These are phyloP conservation scores for Thermothielavioides terrestris DNA, from an alignment of 495 filamentous ascomycete species.

Conservation along the genomic window DNA sequence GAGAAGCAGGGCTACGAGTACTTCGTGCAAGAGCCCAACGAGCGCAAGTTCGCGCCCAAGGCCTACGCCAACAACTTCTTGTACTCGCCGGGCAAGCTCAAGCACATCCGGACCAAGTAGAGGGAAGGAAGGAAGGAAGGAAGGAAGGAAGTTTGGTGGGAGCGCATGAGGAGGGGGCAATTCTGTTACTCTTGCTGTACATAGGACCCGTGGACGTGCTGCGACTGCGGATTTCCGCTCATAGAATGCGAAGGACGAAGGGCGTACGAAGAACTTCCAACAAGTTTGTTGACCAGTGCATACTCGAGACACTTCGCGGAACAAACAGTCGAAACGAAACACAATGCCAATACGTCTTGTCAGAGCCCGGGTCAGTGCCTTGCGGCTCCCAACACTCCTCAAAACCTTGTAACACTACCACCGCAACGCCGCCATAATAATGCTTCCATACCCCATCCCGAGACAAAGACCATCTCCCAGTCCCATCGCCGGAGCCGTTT, in stretches of 20 bases:
- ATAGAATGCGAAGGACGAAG: not conserved
- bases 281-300: no score
- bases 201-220: not conserved
- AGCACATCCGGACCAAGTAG: conserved; percentile 88
- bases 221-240: not conserved
- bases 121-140: conserved; percentile 14
- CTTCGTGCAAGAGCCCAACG: conserved; percentile 95
- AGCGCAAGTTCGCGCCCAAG: conserved; percentile 76
- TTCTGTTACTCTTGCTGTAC: not conserved
- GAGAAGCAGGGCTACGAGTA: conserved; percentile 99
- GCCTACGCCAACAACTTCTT: conserved; percentile 95
- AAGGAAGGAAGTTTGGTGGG: not conserved
- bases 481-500: not conserved
- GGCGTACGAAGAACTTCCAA: not conserved
- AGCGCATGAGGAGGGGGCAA: not conserved
- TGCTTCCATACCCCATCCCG: not conserved
- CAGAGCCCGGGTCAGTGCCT: no score
- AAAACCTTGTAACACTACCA: no score
- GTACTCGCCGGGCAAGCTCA: conserved; percentile 75
- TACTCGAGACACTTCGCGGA: no score
- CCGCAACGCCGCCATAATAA: not conserved
- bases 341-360: no score
- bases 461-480: not conserved
- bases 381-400: no score
- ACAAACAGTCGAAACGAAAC: no score